A percentile compares a stretch with the other conserved stretches of the same genome.
Evolutionary conservation across 495 filamentous ascomycete genomes (phyloP).

Genomic region (Aspergillus bertholletiae): DNA sequence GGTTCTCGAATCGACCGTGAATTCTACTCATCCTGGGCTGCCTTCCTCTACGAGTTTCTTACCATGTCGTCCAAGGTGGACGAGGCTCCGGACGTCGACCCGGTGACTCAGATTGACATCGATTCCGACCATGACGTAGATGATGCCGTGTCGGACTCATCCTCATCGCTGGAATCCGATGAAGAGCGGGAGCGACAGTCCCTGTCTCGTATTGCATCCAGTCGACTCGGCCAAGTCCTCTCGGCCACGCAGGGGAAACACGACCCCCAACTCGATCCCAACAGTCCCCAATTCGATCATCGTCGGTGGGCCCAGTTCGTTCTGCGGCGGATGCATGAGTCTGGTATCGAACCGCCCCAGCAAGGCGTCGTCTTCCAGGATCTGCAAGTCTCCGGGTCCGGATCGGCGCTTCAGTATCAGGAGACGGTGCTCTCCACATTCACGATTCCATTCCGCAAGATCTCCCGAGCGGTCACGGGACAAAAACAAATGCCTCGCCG

Average conservation of each 20-base stretch:
- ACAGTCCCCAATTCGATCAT: constrained; percentile 5
- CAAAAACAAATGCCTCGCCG: background rate
- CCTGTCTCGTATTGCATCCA: background rate
- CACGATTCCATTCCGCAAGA: background rate
- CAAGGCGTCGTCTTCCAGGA: constrained; percentile 7
- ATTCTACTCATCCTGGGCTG: no score
- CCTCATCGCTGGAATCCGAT: no score
- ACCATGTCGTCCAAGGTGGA: background rate
- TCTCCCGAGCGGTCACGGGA: background rate
- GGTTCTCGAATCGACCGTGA: no score
- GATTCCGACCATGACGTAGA: no score
- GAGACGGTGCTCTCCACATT: constrained; percentile 8
- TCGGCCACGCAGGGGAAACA: background rate
- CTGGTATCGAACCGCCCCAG: background rate
- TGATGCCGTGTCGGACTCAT: background rate
- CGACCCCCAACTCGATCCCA: constrained; percentile 1
- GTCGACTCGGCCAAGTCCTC: background rate
- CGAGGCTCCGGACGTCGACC: no score
- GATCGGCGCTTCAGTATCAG: constrained; percentile 3
- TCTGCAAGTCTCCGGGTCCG: constrained; percentile 3
- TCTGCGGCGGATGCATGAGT: background rate
- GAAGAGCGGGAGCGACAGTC: background rate
- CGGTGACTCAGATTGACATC: no score
- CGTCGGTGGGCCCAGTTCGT: constrained; percentile 6
- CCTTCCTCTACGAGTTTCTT: no score